Percentiles rank a stretch among this genome's conserved stretches.
Conservation (phyloP, 148 eudicot species). For the Rhododendron vialii region DNA sequence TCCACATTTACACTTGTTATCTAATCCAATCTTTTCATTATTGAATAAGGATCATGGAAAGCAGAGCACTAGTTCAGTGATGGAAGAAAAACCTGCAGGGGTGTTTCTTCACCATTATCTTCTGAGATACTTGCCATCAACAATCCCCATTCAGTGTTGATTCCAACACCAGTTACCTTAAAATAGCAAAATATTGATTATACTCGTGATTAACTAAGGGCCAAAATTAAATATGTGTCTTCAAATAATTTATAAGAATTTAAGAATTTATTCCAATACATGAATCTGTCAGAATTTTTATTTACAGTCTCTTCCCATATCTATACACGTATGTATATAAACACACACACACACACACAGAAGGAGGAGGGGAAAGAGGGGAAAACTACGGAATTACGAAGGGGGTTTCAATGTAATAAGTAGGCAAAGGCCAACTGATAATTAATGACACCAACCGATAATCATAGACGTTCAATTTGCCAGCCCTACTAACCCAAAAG, state of each 20-base stretch:
- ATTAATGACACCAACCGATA: background rate
- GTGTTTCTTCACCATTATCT: slow-evolving; percentile 97
- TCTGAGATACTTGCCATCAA: slow-evolving; percentile 94
- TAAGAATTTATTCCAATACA: background rate
- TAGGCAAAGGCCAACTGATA: background rate
- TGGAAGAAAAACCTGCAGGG: slow-evolving; percentile 61
- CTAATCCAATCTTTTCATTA: background rate
- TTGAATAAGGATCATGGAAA: background rate
- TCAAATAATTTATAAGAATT: background rate
- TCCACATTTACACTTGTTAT: background rate
- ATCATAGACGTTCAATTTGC: background rate
- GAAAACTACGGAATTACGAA: background rate
- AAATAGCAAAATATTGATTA: slow-evolving; percentile 4
- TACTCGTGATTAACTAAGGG: background rate
- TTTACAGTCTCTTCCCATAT: background rate
- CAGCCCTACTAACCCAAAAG: background rate
- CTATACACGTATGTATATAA: background rate
- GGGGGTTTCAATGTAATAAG: background rate
- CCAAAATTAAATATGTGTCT: background rate
- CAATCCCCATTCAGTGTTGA: slow-evolving; percentile 96
- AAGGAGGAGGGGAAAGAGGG: background rate
- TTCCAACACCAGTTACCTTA: slow-evolving; percentile 94
- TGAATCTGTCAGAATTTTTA: background rate
- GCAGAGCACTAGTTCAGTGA: slow-evolving; percentile 1
- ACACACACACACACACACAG: background rate